Evolutionary conservation across 805 yeast genomes (phyloP), one percentile per base, ranked within the genome.

Genomic region (Tetrapisispora phaffii): DNA sequence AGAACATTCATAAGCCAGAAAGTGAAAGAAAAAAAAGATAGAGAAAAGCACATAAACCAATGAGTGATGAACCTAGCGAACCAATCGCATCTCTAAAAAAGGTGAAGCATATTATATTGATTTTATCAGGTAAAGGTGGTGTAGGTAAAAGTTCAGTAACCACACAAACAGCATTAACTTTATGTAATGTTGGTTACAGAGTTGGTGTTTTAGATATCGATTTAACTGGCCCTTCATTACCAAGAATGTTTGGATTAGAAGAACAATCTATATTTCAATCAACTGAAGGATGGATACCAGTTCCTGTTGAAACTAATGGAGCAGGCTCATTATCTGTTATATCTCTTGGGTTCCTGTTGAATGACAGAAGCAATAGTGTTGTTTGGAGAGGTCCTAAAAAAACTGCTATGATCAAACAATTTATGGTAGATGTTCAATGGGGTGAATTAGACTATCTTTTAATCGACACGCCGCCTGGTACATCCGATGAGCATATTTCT

Each of bases 301-400:
- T 93, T 0, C 66, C 71, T 2, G 58, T 57, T 7, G 46, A 48
- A 5, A 56, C 60, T 4, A 58, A 53, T 9, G 74, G 69, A 44
- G 49, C 53, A 13, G 64, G 73, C 47, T 57, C 76, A 57, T 65
- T 90, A 12, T 73, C 77, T 23, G 74, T 89, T 38, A 87, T 90
- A 83, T 85, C 95, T 3, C 63, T 93, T 13, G 99, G 97, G 7
- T 93, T 93, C 59, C 65, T 93, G 42, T 66, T 93, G 7, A 80
- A 82, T 22, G 82, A 86, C 57, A 66, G 97, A 50, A 95, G 94
- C 23, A 85, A 83, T 56, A 80, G 94, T 22, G 93, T 93, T 16
- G 97, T 93, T 9, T 93, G 99, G 99, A 73, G 97, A 58, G 99
- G 99, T 0, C 98, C 99, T 2, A 88, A 90, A 65, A 93, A 94